These are phyloP conservation scores for Salinomyces thailandicus DNA, from an alignment of 2,329 filamentous ascomycete genomes.

Conservation along the genomic window DNA sequence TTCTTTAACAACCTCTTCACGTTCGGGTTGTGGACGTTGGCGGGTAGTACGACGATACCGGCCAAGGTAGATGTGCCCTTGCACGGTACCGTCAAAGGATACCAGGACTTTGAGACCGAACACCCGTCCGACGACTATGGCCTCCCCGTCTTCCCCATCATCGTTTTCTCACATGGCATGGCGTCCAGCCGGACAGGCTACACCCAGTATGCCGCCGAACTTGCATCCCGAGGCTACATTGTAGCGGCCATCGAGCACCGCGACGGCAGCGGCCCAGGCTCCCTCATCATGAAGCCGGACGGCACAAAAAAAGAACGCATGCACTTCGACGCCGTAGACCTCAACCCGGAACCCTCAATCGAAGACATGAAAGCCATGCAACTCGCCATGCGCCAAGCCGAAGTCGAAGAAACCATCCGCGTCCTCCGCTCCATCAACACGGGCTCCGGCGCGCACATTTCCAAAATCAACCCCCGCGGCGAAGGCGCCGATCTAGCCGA, in stretches of 20 bases:
- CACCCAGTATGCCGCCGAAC: slow-evolving; percentile 36
- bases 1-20: slow-evolving; percentile 31
- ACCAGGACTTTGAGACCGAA: slow-evolving; percentile 21
- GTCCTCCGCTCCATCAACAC: slow-evolving; percentile 32
- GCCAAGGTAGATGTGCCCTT: slow-evolving; percentile 35
- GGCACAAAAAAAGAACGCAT: slow-evolving; percentile 27
- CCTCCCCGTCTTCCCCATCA: slow-evolving; percentile 29
- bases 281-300: slow-evolving; percentile 29
- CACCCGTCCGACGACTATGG: slow-evolving; percentile 22
- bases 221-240: slow-evolving; percentile 36
- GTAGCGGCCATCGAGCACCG: slow-evolving; percentile 39
- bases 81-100: slow-evolving; percentile 20
- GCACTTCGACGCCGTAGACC: slow-evolving; percentile 27
- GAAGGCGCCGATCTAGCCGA: slow-evolving; percentile 39
- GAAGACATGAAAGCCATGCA: slow-evolving; percentile 33
- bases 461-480: slow-evolving; percentile 36
- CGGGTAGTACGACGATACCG: slow-evolving; percentile 32
- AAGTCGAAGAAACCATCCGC: slow-evolving; percentile 36
- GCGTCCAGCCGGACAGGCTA: slow-evolving; percentile 36
- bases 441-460: slow-evolving; percentile 26
- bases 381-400: slow-evolving; percentile 35
- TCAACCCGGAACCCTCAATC: slow-evolving; percentile 21
- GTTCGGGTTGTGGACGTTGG: slow-evolving; percentile 32
- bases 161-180: slow-evolving; percentile 40
- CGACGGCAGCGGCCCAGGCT: slow-evolving; percentile 37